Conservation (phyloP, 2,329 filamentous ascomycete species). For the Talaromyces sp. region DNA sequence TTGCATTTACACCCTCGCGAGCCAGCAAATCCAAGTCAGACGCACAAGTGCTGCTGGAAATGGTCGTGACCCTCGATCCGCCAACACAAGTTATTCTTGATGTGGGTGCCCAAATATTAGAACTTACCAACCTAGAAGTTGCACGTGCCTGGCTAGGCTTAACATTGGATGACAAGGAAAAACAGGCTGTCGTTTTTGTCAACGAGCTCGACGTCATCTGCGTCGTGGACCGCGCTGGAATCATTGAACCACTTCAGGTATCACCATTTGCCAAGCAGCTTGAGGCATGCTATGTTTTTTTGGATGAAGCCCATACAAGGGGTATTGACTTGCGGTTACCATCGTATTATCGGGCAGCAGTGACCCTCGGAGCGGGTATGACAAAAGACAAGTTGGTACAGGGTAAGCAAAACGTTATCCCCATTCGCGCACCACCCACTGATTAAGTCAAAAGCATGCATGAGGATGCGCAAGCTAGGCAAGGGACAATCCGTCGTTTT, state of each 20-base stretch:
- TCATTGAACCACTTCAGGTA: neutral
- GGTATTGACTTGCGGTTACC: neutral
- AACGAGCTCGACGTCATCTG: neutral
- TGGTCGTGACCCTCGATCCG: slow-evolving; percentile 40
- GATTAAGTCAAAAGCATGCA: neutral
- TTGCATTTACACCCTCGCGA: slow-evolving; percentile 4
- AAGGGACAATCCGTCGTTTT: neutral
- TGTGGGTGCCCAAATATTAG: slow-evolving; percentile 67
- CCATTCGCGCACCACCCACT: neutral
- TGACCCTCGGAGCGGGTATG: neutral
- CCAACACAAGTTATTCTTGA: slow-evolving; percentile 62
- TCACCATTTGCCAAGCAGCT: neutral
- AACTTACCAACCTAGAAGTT: slow-evolving; percentile 57
- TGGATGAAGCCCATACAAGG: neutral
- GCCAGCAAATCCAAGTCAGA: neutral
- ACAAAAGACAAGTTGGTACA: neutral
- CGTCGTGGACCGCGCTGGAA: neutral
- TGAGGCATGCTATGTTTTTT: neutral
- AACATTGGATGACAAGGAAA: neutral
- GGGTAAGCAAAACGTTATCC: neutral
- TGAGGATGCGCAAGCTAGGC: neutral
- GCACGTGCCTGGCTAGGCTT: slow-evolving; percentile 30
- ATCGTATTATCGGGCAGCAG: neutral
- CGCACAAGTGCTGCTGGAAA: slow-evolving; percentile 43
- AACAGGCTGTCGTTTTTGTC: neutral